A percentile compares a stretch with the other conserved stretches of the same genome.
Evolutionary conservation across 768 basidiomycete genomes (phyloP).

Genomic region (Crepidotus variabilis): DNA sequence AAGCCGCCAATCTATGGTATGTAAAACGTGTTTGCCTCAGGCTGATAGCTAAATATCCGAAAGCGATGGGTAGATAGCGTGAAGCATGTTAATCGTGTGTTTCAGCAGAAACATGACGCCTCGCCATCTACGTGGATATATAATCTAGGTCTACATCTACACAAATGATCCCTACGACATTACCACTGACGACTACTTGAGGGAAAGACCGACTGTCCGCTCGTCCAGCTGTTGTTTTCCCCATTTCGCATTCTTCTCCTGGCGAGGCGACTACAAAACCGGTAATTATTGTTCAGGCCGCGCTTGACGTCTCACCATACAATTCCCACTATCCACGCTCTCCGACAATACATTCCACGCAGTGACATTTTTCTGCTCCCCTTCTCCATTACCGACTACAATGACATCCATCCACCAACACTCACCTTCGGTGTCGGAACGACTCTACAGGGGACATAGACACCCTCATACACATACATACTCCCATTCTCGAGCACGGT

Average conservation of each 20-base stretch:
- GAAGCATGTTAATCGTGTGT: background rate
- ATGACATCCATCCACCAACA: slow-evolving; percentile 6
- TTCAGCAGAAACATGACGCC: background rate
- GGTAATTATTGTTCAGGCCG: background rate
- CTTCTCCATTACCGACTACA: slow-evolving; percentile 4
- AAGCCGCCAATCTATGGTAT: background rate
- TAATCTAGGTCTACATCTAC: background rate
- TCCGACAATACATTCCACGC: background rate
- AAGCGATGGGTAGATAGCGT: background rate
- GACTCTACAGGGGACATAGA: slow-evolving; percentile 6
- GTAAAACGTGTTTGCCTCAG: background rate
- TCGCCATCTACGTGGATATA: background rate
- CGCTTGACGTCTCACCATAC: background rate
- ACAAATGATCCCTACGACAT: background rate
- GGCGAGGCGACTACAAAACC: background rate
- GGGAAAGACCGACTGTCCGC: background rate
- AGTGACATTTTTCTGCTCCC: background rate
- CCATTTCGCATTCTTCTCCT: background rate
- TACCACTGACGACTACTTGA: background rate
- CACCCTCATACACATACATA: slow-evolving; percentile 2
- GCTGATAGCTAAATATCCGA: background rate
- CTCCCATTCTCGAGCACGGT: slow-evolving; percentile 10
- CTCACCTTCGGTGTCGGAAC: slow-evolving; percentile 11
- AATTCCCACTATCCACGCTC: background rate
- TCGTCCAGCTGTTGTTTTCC: background rate